Conservation (phyloP, 116 monocot genomes). For the Thalassia testudinum region DNA sequence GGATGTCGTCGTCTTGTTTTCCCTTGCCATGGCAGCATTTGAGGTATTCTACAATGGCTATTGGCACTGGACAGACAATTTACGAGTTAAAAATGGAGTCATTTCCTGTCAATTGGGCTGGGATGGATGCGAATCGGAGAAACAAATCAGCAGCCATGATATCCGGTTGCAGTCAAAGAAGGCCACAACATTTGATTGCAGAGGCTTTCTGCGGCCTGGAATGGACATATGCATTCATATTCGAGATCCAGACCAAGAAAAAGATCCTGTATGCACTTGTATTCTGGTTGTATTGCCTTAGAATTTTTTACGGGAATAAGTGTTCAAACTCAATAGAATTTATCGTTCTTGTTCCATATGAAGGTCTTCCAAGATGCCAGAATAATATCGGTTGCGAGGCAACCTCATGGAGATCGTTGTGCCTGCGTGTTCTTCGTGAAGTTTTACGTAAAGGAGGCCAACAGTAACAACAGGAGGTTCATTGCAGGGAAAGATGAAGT, state of each 20-base stretch:
- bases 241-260: background rate
- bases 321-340: background rate
- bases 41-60: slow-evolving; percentile 51
- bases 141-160: slow-evolving; percentile 19
- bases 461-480: slow-evolving; percentile 2
- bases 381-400: slow-evolving; percentile 38
- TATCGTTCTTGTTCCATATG: slow-evolving; percentile 4
- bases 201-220: slow-evolving; percentile 22
- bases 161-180: slow-evolving; percentile 50
- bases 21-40: slow-evolving; percentile 29
- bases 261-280: background rate
- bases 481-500: slow-evolving; percentile 13
- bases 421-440: slow-evolving; percentile 41
- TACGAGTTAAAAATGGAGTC: slow-evolving; percentile 33
- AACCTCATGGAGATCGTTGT: slow-evolving; percentile 26
- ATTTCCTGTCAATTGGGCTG: slow-evolving; percentile 8
- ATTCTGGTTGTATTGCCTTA: too few relatives aligned
- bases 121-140: slow-evolving; percentile 11
- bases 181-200: slow-evolving; percentile 37
- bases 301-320: background rate
- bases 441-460: slow-evolving; percentile 9
- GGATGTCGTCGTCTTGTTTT: too few relatives aligned
- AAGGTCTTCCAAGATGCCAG: slow-evolving; percentile 44
- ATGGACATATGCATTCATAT: slow-evolving; percentile 33
- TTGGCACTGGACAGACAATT: slow-evolving; percentile 33